Evolutionary conservation across 1,284 basidiomycete genomes (phyloP).

Genomic region (Cutaneotrichosporon sp.): DNA sequence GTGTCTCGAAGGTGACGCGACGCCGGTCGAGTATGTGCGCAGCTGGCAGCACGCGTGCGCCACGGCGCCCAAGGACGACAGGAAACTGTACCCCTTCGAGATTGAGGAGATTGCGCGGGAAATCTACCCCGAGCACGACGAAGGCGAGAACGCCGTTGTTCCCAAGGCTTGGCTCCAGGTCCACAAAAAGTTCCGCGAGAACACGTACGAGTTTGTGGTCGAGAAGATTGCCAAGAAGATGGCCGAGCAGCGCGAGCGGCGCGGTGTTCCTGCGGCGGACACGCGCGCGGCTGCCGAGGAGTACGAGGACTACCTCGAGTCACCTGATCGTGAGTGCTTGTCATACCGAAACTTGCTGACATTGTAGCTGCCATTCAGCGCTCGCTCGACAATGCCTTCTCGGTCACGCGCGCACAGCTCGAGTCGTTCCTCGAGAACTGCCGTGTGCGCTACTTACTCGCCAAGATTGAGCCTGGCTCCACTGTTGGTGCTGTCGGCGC

Average conservation of each 20-base stretch:
- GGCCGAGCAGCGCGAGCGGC: slow-evolving; percentile 63
- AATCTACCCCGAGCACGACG: slow-evolving; percentile 42
- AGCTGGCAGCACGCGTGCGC: slow-evolving; percentile 82
- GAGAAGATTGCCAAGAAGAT: slow-evolving; percentile 65
- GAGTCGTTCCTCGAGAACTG: slow-evolving; percentile 76
- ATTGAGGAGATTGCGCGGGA: slow-evolving; percentile 68
- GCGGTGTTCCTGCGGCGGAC: slow-evolving; percentile 67
- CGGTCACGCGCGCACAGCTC: slow-evolving; percentile 80
- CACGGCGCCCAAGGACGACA: slow-evolving; percentile 56
- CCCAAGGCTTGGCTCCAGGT: slow-evolving; percentile 52
- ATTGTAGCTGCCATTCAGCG: slow-evolving; percentile 52
- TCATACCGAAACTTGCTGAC: background rate
- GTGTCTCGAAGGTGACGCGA: slow-evolving; percentile 87
- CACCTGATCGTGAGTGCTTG: slow-evolving; percentile 30
- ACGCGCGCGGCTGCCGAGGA: slow-evolving; percentile 66
- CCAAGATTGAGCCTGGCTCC: slow-evolving; percentile 91
- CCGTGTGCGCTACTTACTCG: slow-evolving; percentile 86
- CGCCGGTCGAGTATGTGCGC: slow-evolving; percentile 82
- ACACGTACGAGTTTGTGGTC: slow-evolving; percentile 68
- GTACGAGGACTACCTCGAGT: slow-evolving; percentile 36
- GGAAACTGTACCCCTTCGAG: slow-evolving; percentile 79
- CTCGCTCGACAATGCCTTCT: slow-evolving; percentile 80
- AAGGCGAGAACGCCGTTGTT: slow-evolving; percentile 14
- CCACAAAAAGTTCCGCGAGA: slow-evolving; percentile 69
- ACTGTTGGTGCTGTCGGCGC: slow-evolving; percentile 98